Base-by-base conservation (phyloP, 2,329 filamentous ascomycete species). In the Sarocladium oryzae region DNA sequence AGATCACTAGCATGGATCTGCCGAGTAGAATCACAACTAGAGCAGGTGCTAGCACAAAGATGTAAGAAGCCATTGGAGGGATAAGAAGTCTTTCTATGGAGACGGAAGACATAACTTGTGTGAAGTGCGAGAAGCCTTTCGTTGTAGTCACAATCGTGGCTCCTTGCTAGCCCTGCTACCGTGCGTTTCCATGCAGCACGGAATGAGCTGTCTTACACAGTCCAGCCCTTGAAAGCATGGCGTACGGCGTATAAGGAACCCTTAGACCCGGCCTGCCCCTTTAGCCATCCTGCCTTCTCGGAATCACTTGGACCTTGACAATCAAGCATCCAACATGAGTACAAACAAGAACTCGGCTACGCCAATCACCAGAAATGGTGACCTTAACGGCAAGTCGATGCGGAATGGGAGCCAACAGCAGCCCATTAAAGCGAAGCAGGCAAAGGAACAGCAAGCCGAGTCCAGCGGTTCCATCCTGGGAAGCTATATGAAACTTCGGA, bases 401-500 rank as follows among this genome's bases (percentile, higher is more conserved):
- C 53, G 49, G 28, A 56, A 35, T 4, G 53, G 52, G 21, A 52
- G 53, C 8, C 18, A 53, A 43, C 50, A 50, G 20, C 45, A 50
- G 32, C 49, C 51, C 16, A 40, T 8, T 7, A 16, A 7, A 9
- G 18, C 11, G 16, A 40, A 9, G 10, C 36, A 40, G 36, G 7
- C 13, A 20, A 21, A 6, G 16, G 36, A n/a, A 21, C 36, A 2
- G 50, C 21, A 3, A 6, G 9, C 21, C 3, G 26, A 43, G 23
- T 55, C n/a, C 57, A 59, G 50, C 37, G 54, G 56, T n/a, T 56
- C 54, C n/a, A 41, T 57, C 4, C 8, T 65, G 1, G 58, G 56
- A 10, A 60, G 56, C 28, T 57, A 70, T 40, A 60, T 64, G 55
- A 61, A 66, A 45, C 57, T 71, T 24, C 60, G 65, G 2, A 59